Evolutionary conservation across 2,329 filamentous ascomycete genomes (phyloP).

Genomic region (Stylonectria norvegica): DNA sequence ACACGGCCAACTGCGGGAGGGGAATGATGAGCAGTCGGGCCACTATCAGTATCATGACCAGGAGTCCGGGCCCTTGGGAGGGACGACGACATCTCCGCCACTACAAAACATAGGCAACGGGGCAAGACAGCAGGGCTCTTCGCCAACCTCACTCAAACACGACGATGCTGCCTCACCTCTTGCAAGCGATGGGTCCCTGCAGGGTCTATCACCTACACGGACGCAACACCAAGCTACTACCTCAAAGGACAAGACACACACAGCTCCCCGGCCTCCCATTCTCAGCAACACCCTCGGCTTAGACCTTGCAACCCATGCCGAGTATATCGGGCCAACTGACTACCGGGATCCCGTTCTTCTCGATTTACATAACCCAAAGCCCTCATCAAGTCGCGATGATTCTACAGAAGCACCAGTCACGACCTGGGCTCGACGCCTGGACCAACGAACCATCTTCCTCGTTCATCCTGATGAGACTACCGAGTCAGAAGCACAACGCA

Average conservation of each 20-base stretch:
- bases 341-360: constrained; percentile 57
- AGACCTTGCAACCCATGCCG: constrained; percentile 56
- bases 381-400: constrained; percentile 18
- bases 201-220: constrained; percentile 13
- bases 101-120: constrained; percentile 3
- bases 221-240: constrained; percentile 15
- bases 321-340: constrained; percentile 57
- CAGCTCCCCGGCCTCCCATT: constrained; percentile 26
- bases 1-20: constrained; percentile 14
- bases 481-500: constrained; percentile 39
- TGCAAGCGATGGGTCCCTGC: constrained; percentile 15
- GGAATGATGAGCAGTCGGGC: constrained; percentile 10
- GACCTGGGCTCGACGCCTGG: constrained; percentile 31
- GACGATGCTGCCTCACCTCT: constrained; percentile 24
- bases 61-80: not conserved
- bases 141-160: constrained; percentile 22
- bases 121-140: constrained; percentile 10
- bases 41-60: constrained; percentile 6
- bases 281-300: constrained; percentile 49
- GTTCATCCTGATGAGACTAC: constrained; percentile 35
- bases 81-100: constrained; percentile 15
- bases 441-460: constrained; percentile 35
- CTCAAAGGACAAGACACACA: constrained; percentile 13
- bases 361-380: constrained; percentile 53
- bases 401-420: constrained; percentile 7